Percentiles rank a stretch among this genome's conserved stretches.
Evolutionary conservation across 768 basidiomycete species (phyloP).

Genomic region (Lentinus tigrinus): DNA sequence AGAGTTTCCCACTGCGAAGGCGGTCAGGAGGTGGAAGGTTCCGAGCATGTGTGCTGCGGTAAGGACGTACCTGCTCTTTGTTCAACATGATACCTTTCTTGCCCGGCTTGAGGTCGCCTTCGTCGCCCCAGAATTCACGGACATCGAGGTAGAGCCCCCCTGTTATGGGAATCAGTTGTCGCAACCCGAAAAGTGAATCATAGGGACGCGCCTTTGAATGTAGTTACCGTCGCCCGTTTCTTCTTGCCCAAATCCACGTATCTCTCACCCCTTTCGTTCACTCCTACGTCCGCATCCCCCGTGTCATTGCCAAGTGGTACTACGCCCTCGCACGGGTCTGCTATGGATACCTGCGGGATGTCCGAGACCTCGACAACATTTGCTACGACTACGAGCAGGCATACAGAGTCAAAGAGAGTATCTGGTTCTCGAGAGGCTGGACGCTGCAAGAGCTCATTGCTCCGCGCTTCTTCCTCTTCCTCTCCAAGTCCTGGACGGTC

Average conservation of each 20-base stretch:
- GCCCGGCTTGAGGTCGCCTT: constrained; percentile 64
- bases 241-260: constrained; percentile 74
- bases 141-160: constrained; percentile 65
- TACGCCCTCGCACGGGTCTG: not conserved
- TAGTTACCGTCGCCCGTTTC: constrained; percentile 58
- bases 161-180: constrained; percentile 20
- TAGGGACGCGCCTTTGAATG: constrained; percentile 41
- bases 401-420: not conserved
- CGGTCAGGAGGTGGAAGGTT: not conserved
- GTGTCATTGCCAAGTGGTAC: too few species aligned
- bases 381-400: too few species aligned
- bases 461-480: not conserved
- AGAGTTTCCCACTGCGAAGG: constrained; percentile 54
- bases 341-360: not conserved
- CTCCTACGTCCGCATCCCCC: constrained; percentile 1
- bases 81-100: constrained; percentile 78
- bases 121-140: constrained; percentile 63
- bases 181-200: constrained; percentile 28
- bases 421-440: not conserved
- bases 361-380: not conserved
- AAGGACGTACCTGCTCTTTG: constrained; percentile 54
- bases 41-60: not conserved
- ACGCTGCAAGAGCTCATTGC: not conserved
- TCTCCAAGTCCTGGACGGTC: not conserved
- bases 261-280: constrained; percentile 43